Percentiles rank a stretch among this genome's conserved stretches.
These are phyloP conservation scores for Cyclotella kingstonii DNA, from an alignment of 108 stramenopile genomes.

Conservation along the genomic window DNA sequence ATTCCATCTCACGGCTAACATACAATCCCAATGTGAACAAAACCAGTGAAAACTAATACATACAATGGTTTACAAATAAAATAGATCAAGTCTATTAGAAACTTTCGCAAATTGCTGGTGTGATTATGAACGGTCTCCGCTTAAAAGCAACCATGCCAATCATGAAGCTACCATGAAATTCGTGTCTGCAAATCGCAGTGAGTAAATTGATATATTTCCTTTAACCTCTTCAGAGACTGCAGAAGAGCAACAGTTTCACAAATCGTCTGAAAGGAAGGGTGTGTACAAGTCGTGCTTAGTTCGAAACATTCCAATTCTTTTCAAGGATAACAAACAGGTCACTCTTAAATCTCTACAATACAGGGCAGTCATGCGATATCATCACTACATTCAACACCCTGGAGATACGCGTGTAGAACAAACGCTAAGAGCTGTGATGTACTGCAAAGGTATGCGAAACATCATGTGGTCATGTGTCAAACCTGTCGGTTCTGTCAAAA, in stretches of 20 bases:
- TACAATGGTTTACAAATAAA: not conserved
- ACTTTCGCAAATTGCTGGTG: too few relatives aligned
- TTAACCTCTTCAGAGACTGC: slow-evolving; percentile 5
- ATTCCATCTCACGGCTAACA: too few relatives aligned
- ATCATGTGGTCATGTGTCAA: slow-evolving; percentile 18
- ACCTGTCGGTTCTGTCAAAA: slow-evolving; percentile 21
- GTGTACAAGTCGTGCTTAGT: not conserved
- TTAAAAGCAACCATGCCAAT: too few relatives aligned
- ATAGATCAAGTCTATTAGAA: too few relatives aligned
- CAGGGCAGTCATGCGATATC: slow-evolving; percentile 16
- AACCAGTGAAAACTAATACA: too few relatives aligned
- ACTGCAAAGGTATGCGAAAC: slow-evolving; percentile 25
- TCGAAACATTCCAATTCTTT: slow-evolving; percentile 3
- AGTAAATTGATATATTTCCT: slow-evolving; percentile 13
- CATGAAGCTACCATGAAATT: not conserved
- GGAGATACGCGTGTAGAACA: slow-evolving; percentile 14
- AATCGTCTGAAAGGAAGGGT: not conserved
- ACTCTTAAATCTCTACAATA: slow-evolving; percentile 3
- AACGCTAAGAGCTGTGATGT: slow-evolving; percentile 14
- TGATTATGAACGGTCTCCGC: too few relatives aligned
- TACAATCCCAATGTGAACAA: too few relatives aligned
- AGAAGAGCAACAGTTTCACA: slow-evolving; percentile 1
- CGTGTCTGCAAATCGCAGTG: slow-evolving; percentile 2
- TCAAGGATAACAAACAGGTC: slow-evolving; percentile 2
- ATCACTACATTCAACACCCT: slow-evolving; percentile 28